phyloP scores from a whole-genome alignment of 1,284 basidiomycete genomes.

The Takashimella koratensis region DNA sequence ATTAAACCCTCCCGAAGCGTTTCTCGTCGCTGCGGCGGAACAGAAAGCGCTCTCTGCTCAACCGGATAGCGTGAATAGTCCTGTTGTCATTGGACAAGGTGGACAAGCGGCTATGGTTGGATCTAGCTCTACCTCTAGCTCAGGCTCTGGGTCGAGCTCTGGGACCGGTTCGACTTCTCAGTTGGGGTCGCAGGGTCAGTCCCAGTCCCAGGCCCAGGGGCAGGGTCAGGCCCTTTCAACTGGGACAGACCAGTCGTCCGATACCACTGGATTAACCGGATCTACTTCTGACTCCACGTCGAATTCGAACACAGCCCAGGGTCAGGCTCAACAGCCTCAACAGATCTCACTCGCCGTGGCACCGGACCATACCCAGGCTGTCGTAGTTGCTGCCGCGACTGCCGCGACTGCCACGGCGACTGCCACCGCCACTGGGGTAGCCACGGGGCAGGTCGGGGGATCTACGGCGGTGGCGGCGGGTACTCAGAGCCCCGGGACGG shows the following conservation, averaged over 20 bases:
- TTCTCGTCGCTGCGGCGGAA: constrained; percentile 20
- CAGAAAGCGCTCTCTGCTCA: not conserved
- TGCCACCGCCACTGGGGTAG: not conserved
- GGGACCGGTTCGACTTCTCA: not conserved
- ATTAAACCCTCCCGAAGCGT: constrained; percentile 29
- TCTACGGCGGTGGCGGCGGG: not conserved
- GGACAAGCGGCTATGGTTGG: constrained; percentile 27
- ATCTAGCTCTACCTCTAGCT: not conserved
- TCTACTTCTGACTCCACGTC: too few relatives aligned
- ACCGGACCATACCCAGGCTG: not conserved
- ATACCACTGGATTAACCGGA: constrained; percentile 1
- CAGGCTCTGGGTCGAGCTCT: not conserved
- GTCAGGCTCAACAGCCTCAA: not conserved
- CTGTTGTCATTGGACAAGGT: constrained; percentile 19
- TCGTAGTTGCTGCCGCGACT: not conserved
- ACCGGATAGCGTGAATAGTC: constrained; percentile 6
- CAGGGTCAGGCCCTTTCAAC: not conserved
- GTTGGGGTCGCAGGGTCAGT: too few relatives aligned
- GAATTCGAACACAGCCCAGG: too few relatives aligned
- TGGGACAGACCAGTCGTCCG: too few relatives aligned
- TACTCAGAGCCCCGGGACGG: not conserved
- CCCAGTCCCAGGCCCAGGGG: not conserved
- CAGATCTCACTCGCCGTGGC: not conserved
- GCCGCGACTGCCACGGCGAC: not conserved
- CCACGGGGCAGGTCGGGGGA: not conserved